Conservation (phyloP, 768 basidiomycete genomes). For the Cystobasidium onofrii region DNA sequence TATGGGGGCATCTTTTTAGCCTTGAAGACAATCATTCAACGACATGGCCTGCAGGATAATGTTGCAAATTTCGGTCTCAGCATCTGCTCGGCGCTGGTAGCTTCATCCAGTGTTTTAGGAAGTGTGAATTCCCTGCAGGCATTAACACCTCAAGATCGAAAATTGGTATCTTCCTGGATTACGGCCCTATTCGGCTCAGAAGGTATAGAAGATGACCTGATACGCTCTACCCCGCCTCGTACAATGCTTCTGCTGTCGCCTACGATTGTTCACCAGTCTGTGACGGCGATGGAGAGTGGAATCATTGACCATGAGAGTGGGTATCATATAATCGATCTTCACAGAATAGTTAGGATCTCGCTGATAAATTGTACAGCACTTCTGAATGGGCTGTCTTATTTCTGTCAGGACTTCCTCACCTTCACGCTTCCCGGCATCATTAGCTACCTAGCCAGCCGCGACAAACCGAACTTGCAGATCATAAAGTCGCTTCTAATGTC, state of each 20-base stretch:
- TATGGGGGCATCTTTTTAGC: slow-evolving; percentile 5
- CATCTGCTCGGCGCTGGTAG: background rate
- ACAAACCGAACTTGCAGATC: background rate
- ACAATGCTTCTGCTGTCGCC: slow-evolving; percentile 45
- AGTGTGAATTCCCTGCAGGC: background rate
- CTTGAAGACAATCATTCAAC: background rate
- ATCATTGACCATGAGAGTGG: slow-evolving; percentile 45
- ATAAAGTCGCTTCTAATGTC: background rate
- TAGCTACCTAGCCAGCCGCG: slow-evolving; percentile 41
- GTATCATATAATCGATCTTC: too few species aligned
- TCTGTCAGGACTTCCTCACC: slow-evolving; percentile 47
- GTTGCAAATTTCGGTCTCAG: background rate
- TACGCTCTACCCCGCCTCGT: slow-evolving; percentile 44
- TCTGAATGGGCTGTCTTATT: slow-evolving; percentile 47
- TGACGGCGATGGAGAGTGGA: slow-evolving; percentile 43
- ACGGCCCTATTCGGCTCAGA: slow-evolving; percentile 37
- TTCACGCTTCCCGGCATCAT: slow-evolving; percentile 47
- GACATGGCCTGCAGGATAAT: background rate
- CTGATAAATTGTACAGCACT: slow-evolving; percentile 33
- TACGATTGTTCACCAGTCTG: slow-evolving; percentile 46
- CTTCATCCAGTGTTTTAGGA: background rate
- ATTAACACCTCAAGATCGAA: background rate
- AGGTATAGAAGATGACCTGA: slow-evolving; percentile 41
- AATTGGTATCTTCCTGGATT: slow-evolving; percentile 37
- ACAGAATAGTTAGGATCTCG: too few species aligned